Base-by-base conservation (phyloP, 2,329 filamentous ascomycete genomes). In the Ceratocystis variospora region DNA sequence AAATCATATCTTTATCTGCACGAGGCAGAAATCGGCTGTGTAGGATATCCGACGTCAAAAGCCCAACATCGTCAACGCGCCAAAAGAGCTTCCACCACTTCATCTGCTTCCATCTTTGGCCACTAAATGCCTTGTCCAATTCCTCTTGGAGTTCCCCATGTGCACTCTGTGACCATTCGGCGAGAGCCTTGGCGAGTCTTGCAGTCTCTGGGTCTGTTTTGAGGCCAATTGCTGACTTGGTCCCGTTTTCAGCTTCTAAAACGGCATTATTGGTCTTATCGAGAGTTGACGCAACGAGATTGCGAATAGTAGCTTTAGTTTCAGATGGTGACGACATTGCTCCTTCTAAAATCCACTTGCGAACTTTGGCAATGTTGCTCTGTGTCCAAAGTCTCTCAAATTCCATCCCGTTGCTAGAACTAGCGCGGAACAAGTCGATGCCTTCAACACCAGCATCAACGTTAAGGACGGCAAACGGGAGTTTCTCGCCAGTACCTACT, bases 31-130 rank as follows among this genome's bases (percentile, higher is more conserved):
- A 97, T 5, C 83, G 81, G 69, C 86, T 85, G 68, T 83, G 82
- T 2, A 96, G 78, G 68, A 96, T 87, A 70, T 94, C 88, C 0
- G 85, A 84, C 2, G 88, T 86, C 65, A 96, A 85, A 81, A 93
- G 88, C 2, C 85, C 84, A 10, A 96, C 90, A 71, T 96, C 93
- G 73, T 97, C 93, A 28, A 94, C 91, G 22, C 90, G 85, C 91
- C 91, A 96, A 73, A 96, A 91, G 0, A 97, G 81, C 74, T 96
- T 96, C 88, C 90, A 96, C 92, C 93, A 97, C 17, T 86, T 82
- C 3, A 96, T 79, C 69, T 88, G 87, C 31, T 84, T 83, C 93
- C 93, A 96, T 48, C 85, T 80, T 19, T 78, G 80, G n/a, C 88
- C 85, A 0, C 82, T 79, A 71, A 96, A 93, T 0, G 90, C 91